Base-by-base conservation (phyloP, 2,329 filamentous ascomycete species). In the Blumeriella jaapii region DNA sequence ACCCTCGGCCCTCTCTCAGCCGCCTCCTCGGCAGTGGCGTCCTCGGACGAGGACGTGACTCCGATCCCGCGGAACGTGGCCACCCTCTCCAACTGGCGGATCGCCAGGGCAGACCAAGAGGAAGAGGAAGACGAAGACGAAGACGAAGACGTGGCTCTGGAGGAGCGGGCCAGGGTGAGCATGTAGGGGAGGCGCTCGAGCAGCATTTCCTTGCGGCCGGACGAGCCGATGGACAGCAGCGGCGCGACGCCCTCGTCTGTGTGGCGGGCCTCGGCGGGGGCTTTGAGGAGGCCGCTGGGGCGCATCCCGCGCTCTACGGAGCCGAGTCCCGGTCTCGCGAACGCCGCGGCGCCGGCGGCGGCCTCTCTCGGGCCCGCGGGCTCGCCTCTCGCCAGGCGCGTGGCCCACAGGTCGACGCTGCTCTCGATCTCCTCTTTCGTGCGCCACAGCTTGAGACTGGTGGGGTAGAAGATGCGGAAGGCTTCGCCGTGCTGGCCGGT, bases 391-490 rank as follows among this genome's bases (percentile, higher is more conserved):
- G 79, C 67, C 13, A 78, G 60, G 31, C 68, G 70, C 0, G 68
- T 64, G 1, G 77, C 73, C 68, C 81, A 83, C 38, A 78, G 52
- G 38, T 85, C 80, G 1, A 93, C 62, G 1, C 84, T 57, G 0
- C 73, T 76, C 41, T 84, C 79, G 5, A 89, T 68, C 55, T 95
- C 87, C 54, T 96, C 87, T 44, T 74, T 80, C 36, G 76, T 71
- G 40, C 79, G 71, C 85, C 87, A 94, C 8, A 95, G 59, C 48
- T 85, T 85, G 26, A 93, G 62, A 36, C 81, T 85, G 0, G 77
- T 77, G 0, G 91, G 91, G 52, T 91, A 98, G 48, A 87, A 93
- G 83, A 98, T 94, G 53, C 82, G 87, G 61, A 78, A 79, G 0
- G 81, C 71, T 51, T 86, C 82, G 2, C 62, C 59, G 30, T 64